These are phyloP conservation scores for Roridomyces roridus DNA, from an alignment of 768 basidiomycete genomes.

Conservation along the genomic window DNA sequence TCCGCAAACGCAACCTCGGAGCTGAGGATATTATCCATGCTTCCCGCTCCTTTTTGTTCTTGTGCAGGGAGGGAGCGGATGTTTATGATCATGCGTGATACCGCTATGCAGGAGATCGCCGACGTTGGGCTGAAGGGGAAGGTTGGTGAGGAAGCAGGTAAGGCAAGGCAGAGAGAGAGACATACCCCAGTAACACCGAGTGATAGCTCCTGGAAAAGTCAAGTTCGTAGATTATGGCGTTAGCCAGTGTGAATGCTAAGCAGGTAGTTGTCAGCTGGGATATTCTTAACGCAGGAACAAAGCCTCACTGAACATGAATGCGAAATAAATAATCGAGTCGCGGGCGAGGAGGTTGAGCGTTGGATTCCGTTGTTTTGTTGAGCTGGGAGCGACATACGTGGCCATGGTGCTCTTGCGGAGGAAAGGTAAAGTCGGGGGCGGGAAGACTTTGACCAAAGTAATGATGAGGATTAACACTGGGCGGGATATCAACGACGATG, in stretches of 20 bases:
- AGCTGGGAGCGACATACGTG: background rate
- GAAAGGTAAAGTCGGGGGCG: background rate
- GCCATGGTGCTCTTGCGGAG: no score
- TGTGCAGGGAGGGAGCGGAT: constrained; percentile 13
- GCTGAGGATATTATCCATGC: background rate
- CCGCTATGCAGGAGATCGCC: constrained; percentile 20
- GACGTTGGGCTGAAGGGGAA: constrained; percentile 9
- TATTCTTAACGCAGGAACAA: background rate
- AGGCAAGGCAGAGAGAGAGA: background rate
- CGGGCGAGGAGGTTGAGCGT: constrained; percentile 24
- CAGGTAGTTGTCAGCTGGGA: background rate
- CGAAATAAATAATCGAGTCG: constrained; percentile 23
- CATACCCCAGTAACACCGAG: constrained; percentile 6
- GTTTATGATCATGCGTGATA: constrained; percentile 21
- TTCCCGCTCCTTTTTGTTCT: background rate
- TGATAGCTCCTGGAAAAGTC: constrained; percentile 8
- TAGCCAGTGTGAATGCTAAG: constrained; percentile 20
- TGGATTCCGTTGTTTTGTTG: constrained; percentile 8
- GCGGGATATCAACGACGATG: background rate
- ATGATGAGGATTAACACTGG: constrained; percentile 18
- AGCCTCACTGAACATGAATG: constrained; percentile 17
- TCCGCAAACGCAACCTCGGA: constrained; percentile 11
- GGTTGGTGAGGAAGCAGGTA: background rate
- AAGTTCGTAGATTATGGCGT: constrained; percentile 13
- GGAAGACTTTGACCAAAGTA: constrained; percentile 18